Percentiles rank a stretch among this genome's conserved stretches.
phyloP scores from a whole-genome alignment of 139 green algal species.

The Chlorella ohadii region DNA sequence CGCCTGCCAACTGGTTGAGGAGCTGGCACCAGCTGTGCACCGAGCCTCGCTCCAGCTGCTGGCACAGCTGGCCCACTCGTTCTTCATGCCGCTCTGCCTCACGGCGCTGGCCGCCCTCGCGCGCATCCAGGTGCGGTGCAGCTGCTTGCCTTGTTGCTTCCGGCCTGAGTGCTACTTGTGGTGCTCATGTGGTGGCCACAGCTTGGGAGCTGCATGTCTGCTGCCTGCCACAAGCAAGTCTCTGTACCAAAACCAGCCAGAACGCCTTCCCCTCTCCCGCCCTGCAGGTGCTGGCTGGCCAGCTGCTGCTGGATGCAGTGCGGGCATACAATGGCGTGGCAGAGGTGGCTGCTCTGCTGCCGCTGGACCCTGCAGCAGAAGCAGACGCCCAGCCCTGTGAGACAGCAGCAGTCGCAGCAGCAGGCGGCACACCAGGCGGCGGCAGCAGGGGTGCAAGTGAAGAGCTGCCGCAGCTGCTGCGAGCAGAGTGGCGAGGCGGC shows the following conservation, averaged over 20 bases:
- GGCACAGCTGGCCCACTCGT: constrained; percentile 66
- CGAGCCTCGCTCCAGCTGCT: constrained; percentile 49
- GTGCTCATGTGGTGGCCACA: too few species aligned
- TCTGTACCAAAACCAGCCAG: too few species aligned
- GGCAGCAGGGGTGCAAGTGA: not conserved
- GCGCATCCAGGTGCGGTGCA: constrained; percentile 50
- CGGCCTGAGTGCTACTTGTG: not conserved
- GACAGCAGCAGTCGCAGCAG: constrained; percentile 16
- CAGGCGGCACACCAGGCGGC: not conserved
- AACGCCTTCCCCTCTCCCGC: too few species aligned
- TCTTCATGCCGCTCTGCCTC: constrained; percentile 78
- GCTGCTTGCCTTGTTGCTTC: not conserved
- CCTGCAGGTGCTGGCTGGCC: constrained; percentile 56
- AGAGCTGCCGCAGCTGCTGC: constrained; percentile 42
- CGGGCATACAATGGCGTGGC: constrained; percentile 58
- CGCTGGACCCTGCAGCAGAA: not conserved
- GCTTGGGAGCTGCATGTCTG: too few species aligned
- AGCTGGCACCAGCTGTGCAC: constrained; percentile 22
- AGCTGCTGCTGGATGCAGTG: constrained; percentile 50
- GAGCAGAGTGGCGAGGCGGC: constrained; percentile 32
- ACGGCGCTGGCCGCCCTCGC: constrained; percentile 58
- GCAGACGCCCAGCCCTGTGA: not conserved
- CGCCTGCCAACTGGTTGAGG: constrained; percentile 40
- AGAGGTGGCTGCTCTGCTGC: constrained; percentile 56
- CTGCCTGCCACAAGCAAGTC: too few species aligned